Conservation (phyloP, 305 asterid genomes). For the Nicotiana rustica region DNA sequence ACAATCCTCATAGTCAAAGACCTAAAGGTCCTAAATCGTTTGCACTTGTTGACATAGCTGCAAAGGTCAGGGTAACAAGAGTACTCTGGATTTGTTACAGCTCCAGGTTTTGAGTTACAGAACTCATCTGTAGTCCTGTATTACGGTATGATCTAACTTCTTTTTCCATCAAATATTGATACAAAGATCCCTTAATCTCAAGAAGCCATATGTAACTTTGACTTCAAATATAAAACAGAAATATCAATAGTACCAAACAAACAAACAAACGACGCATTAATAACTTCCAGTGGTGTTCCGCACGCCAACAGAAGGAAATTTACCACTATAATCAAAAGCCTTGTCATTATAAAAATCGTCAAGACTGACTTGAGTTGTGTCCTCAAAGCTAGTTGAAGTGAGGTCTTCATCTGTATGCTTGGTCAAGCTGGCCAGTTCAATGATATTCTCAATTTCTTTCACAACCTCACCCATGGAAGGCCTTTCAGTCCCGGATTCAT, state of each 20-base stretch:
- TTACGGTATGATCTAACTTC: neutral
- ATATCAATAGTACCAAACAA: neutral
- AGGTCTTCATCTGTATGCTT: slow-evolving; percentile 36
- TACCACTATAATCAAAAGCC: slow-evolving; percentile 61
- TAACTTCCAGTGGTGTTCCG: neutral
- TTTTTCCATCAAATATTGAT: neutral
- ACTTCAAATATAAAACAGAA: slow-evolving; percentile 7
- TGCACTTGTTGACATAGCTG: slow-evolving; percentile 27
- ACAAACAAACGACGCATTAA: neutral
- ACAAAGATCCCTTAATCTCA: neutral
- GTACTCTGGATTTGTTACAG: neutral
- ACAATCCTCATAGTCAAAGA: neutral
- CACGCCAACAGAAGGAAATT: slow-evolving; percentile 51
- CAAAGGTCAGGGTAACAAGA: neutral
- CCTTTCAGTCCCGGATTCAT: slow-evolving; percentile 57
- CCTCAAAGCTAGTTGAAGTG: slow-evolving; percentile 48
- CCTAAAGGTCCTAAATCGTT: neutral
- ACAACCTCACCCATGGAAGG: slow-evolving; percentile 81
- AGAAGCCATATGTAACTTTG: slow-evolving; percentile 4
- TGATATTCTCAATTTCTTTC: slow-evolving; percentile 67
- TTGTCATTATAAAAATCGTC: slow-evolving; percentile 35
- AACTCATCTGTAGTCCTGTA: slow-evolving; percentile 8
- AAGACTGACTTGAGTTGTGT: slow-evolving; percentile 48
- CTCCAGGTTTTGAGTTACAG: neutral
- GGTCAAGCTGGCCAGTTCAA: slow-evolving; percentile 44